phyloP scores from a whole-genome alignment of 2,329 filamentous ascomycete genomes.

The Pyrenophora tritici-repentis region DNA sequence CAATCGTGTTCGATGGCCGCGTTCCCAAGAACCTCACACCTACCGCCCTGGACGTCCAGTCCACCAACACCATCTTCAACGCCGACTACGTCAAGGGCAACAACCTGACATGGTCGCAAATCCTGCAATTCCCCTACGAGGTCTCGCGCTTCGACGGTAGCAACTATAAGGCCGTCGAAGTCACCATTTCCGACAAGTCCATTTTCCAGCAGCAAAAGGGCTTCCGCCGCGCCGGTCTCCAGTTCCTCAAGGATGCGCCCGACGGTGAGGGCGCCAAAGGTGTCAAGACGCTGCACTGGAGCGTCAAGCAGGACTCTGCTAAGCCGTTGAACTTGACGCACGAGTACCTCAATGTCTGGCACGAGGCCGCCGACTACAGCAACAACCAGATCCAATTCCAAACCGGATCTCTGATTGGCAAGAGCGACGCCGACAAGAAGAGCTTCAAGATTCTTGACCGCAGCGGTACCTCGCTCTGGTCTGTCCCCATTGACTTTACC shows the following conservation, averaged over 20 bases:
- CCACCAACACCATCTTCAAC: conserved; percentile 54
- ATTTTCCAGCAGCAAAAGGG: conserved; percentile 65
- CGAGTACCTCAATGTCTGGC: conserved; percentile 60
- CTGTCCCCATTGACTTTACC: conserved; percentile 55
- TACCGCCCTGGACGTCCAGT: conserved; percentile 39
- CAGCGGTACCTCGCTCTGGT: conserved; percentile 52
- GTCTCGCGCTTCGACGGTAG: conserved; percentile 55
- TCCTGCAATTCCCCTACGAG: conserved; percentile 55
- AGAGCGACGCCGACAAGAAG: conserved; percentile 51
- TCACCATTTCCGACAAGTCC: conserved; percentile 62
- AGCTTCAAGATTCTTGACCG: conserved; percentile 49
- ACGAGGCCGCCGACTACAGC: conserved; percentile 49
- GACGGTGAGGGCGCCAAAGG: conserved; percentile 59
- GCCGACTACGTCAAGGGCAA: conserved; percentile 59
- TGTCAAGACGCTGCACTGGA: conserved; percentile 67
- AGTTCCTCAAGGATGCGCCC: conserved; percentile 57
- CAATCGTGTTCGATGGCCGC: conserved; percentile 47
- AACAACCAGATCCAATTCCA: conserved; percentile 56
- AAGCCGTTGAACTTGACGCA: conserved; percentile 63
- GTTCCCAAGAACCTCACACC: conserved; percentile 33
- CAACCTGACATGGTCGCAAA: conserved; percentile 57
- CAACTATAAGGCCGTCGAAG: conserved; percentile 55
- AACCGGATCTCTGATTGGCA: conserved; percentile 58
- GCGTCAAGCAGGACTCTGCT: conserved; percentile 58
- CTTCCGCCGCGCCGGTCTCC: conserved; percentile 65